phyloP scores from a whole-genome alignment of 352 stramenopile genomes.

The Labyrinthula sp. region DNA sequence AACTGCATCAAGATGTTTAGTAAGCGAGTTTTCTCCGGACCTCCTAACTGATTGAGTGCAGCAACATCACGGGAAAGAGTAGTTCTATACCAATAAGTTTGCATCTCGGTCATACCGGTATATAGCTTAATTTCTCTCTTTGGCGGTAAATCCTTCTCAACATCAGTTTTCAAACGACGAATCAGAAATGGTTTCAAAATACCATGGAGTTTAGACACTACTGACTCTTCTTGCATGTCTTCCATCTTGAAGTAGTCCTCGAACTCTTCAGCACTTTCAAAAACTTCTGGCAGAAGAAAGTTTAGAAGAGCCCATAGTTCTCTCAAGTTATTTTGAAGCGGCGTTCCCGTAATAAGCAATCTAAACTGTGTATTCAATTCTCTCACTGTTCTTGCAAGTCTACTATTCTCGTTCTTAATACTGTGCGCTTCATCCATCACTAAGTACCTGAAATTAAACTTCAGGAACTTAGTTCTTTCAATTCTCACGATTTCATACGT shows the following conservation, averaged over 20 bases:
- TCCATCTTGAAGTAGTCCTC: slow-evolving; percentile 97
- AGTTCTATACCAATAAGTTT: slow-evolving; percentile 94
- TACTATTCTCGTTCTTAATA: slow-evolving; percentile 93
- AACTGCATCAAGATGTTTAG: slow-evolving; percentile 83
- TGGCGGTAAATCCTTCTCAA: slow-evolving; percentile 80
- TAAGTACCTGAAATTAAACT: slow-evolving; percentile 85
- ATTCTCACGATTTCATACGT: slow-evolving; percentile 95
- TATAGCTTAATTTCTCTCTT: slow-evolving; percentile 98
- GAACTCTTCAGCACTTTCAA: slow-evolving; percentile 87
- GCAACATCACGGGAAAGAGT: slow-evolving; percentile 78
- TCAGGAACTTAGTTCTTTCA: slow-evolving; percentile 57
- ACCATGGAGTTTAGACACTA: slow-evolving; percentile 64
- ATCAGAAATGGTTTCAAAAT: slow-evolving; percentile 92
- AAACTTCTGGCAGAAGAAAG: slow-evolving; percentile 86
- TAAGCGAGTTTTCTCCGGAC: slow-evolving; percentile 44
- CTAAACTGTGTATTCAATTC: slow-evolving; percentile 46
- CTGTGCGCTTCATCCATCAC: slow-evolving; percentile 94
- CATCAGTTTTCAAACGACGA: slow-evolving; percentile 87
- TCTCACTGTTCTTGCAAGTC: slow-evolving; percentile 55
- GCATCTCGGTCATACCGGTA: slow-evolving; percentile 84
- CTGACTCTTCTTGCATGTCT: slow-evolving; percentile 60
- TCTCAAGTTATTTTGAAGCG: slow-evolving; percentile 89
- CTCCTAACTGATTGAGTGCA: slow-evolving; percentile 85
- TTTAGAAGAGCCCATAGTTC: slow-evolving; percentile 99
- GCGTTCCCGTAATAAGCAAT: slow-evolving; percentile 68